Evolutionary conservation across 2,329 filamentous ascomycete genomes (phyloP).

Genomic region (Coniochaeta pulveracea): DNA sequence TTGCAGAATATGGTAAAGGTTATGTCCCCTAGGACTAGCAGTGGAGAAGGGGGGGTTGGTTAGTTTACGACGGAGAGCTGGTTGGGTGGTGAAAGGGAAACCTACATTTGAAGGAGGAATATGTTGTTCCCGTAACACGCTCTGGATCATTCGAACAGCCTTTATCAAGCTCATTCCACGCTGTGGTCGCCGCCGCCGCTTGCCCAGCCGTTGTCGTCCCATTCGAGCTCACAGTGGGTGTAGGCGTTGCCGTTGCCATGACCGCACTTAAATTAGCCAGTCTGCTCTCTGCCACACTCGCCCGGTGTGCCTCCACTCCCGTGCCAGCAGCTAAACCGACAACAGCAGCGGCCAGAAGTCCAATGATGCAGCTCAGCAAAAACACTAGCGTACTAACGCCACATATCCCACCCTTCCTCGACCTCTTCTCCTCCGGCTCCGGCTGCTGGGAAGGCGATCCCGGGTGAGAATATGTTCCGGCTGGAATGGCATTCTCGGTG

Average conservation of each 20-base stretch:
- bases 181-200: constrained; percentile 15
- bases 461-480: background rate
- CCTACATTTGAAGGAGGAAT: constrained; percentile 26
- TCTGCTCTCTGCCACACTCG: constrained; percentile 22
- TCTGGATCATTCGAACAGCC: constrained; percentile 25
- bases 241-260: constrained; percentile 10
- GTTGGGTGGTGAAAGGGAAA: constrained; percentile 5
- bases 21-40: constrained; percentile 22
- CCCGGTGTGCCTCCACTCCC: constrained; percentile 27
- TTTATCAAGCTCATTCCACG: constrained; percentile 21
- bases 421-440: constrained; percentile 1
- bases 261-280: constrained; percentile 17
- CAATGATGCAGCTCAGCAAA: constrained; percentile 27
- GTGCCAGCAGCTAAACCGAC: constrained; percentile 32
- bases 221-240: constrained; percentile 9
- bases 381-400: constrained; percentile 28
- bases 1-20: constrained; percentile 32
- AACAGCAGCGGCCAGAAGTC: constrained; percentile 25
- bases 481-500: background rate
- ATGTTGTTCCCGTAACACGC: constrained; percentile 23
- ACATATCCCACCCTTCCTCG: constrained; percentile 13
- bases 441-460: background rate
- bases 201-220: constrained; percentile 8
- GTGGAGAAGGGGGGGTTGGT: background rate
- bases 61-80: background rate